phyloP scores from a whole-genome alignment of 495 filamentous ascomycete species.

The Talaromyces liani region DNA sequence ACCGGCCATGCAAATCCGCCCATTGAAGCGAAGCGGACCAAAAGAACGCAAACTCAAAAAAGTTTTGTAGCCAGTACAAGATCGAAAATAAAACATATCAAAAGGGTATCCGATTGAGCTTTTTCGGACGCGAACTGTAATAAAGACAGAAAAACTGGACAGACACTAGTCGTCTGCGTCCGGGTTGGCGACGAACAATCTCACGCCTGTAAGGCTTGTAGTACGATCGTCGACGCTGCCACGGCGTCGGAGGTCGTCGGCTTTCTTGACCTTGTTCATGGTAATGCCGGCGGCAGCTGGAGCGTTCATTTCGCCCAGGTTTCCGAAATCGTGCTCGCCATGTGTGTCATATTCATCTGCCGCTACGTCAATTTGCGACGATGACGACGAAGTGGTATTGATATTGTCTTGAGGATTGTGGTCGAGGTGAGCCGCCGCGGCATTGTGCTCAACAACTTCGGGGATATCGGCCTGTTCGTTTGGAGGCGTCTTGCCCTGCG shows the following conservation, averaged over 20 bases:
- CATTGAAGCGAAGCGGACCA: neutral
- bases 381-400: conserved; percentile 13
- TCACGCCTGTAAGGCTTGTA: conserved; percentile 67
- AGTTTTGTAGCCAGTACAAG: neutral
- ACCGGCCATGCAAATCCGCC: neutral
- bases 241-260: conserved; percentile 69
- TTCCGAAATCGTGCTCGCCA: conserved; percentile 49
- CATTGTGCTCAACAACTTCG: conserved; percentile 46
- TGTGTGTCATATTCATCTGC: conserved; percentile 29
- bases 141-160: neutral
- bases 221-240: conserved; percentile 94
- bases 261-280: conserved; percentile 59
- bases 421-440: conserved; percentile 28
- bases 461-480: conserved; percentile 43
- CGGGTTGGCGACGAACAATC: conserved; percentile 92
- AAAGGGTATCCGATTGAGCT: conserved; percentile 6
- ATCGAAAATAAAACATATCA: neutral
- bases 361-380: neutral
- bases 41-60: neutral
- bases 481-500: conserved; percentile 57
- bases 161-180: conserved; percentile 57
- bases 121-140: conserved; percentile 3
- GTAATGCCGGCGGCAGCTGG: conserved; percentile 35
- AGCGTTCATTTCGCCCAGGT: conserved; percentile 44
- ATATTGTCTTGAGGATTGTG: conserved; percentile 8